These are phyloP conservation scores for Dryadomyces quercus-mongolicae DNA, from an alignment of 2,329 filamentous ascomycete species.

Conservation along the genomic window DNA sequence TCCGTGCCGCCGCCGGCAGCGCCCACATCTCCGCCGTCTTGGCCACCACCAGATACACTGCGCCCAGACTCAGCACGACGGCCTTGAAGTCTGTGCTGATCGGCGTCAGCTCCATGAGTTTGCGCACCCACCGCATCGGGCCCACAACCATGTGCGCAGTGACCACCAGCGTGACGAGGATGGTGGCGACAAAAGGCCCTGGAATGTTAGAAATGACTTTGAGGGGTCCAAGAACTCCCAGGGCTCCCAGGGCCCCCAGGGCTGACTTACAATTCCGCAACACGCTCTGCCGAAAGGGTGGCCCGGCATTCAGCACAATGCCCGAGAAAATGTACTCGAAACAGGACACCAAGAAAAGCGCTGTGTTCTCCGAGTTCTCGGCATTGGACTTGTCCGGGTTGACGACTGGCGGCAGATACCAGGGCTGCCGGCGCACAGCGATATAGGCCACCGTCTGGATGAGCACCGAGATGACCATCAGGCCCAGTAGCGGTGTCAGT, in stretches of 20 bases:
- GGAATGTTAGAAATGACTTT: constrained; percentile 1
- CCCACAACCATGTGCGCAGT: constrained; percentile 71
- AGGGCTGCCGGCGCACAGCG: constrained; percentile 64
- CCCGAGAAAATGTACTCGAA: constrained; percentile 92
- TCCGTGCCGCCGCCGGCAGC: constrained; percentile 56
- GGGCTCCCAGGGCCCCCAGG: too few relatives aligned
- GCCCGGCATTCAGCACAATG: constrained; percentile 80
- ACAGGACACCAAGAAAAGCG: constrained; percentile 78
- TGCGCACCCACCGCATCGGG: constrained; percentile 55
- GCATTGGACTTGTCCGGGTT: constrained; percentile 72
- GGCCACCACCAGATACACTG: constrained; percentile 54
- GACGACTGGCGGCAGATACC: constrained; percentile 74
- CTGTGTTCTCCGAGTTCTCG: constrained; percentile 86
- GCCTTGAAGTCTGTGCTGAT: constrained; percentile 62
- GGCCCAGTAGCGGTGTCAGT: constrained; percentile 74
- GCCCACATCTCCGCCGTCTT: constrained; percentile 62
- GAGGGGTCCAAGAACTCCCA: too few relatives aligned
- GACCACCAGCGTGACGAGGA: constrained; percentile 53
- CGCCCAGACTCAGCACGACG: constrained; percentile 59
- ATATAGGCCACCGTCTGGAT: constrained; percentile 66
- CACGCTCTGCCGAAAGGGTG: constrained; percentile 75
- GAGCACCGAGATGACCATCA: constrained; percentile 69
- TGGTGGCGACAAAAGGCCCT: constrained; percentile 78
- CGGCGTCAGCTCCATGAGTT: constrained; percentile 75
- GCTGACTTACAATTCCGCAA: constrained; percentile 63